Evolutionary conservation across 2,329 filamentous ascomycete species (phyloP).

Genomic region (Neofusicoccum umdonicola): DNA sequence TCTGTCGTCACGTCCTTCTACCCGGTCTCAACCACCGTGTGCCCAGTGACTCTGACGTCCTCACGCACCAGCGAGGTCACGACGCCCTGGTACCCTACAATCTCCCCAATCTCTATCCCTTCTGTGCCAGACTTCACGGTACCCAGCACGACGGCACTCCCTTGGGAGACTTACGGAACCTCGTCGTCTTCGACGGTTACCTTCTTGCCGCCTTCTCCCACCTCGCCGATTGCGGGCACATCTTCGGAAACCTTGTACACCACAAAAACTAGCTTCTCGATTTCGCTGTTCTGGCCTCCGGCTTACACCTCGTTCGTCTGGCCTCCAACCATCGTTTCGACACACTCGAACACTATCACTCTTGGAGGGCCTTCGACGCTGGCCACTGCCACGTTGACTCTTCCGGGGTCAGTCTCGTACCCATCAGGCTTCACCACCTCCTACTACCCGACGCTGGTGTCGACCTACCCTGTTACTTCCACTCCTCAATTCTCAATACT

Average conservation of each 20-base stretch:
- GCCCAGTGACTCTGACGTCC: constrained; percentile 37
- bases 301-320: not conserved
- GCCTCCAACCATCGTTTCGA: constrained; percentile 9
- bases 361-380: not conserved
- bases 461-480: too few species aligned
- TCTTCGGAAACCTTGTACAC: not conserved
- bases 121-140: not conserved
- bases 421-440: not conserved
- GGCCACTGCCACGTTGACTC: not conserved
- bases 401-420: not conserved
- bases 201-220: not conserved
- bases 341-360: constrained; percentile 1
- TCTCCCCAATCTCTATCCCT: not conserved
- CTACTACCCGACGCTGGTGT: not conserved
- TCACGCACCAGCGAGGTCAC: constrained; percentile 5
- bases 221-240: not conserved
- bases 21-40: constrained; percentile 44
- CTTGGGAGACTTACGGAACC: not conserved
- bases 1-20: constrained; percentile 40
- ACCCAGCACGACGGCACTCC: not conserved
- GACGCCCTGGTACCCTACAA: not conserved
- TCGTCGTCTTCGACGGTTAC: not conserved
- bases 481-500: not conserved
- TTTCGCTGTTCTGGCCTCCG: constrained; percentile 1
- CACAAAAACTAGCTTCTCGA: not conserved